These are phyloP conservation scores for Cytospora chrysosperma DNA, from an alignment of 2,329 filamentous ascomycete genomes.

Conservation along the genomic window DNA sequence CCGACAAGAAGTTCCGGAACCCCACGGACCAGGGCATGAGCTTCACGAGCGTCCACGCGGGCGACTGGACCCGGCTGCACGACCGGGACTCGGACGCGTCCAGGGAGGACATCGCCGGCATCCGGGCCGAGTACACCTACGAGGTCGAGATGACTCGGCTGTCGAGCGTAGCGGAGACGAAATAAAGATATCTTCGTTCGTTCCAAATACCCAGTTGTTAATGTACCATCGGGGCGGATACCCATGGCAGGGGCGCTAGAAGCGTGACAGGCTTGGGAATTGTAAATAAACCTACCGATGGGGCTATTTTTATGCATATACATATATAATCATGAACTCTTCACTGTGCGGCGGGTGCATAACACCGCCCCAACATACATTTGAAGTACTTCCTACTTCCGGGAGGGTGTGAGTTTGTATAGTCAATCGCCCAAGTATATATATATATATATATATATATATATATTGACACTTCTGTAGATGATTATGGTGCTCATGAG, in stretches of 20 bases:
- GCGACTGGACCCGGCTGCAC: constrained; percentile 11
- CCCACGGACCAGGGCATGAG: constrained; percentile 16
- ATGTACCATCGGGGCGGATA: background rate
- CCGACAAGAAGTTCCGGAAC: constrained; percentile 7
- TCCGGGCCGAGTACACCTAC: constrained; percentile 12
- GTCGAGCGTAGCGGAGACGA: constrained; percentile 1
- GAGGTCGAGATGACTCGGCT: constrained; percentile 3
- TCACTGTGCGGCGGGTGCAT: no score
- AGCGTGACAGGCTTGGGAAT: background rate
- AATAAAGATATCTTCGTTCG: background rate
- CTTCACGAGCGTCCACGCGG: constrained; percentile 7
- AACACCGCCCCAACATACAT: no score
- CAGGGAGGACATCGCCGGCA: background rate
- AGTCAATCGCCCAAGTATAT: no score
- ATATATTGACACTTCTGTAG: no score
- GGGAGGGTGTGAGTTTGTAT: no score
- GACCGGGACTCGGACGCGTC: constrained; percentile 13
- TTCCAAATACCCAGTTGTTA: background rate
- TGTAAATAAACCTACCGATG: background rate
- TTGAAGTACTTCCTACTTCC: no score
- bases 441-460: no score
- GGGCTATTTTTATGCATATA: no score
- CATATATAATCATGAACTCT: no score
- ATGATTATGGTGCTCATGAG: no score
- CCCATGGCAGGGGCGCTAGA: no score